Conservation (phyloP, 2,329 filamentous ascomycete species). For the Ilyonectria robusta region DNA sequence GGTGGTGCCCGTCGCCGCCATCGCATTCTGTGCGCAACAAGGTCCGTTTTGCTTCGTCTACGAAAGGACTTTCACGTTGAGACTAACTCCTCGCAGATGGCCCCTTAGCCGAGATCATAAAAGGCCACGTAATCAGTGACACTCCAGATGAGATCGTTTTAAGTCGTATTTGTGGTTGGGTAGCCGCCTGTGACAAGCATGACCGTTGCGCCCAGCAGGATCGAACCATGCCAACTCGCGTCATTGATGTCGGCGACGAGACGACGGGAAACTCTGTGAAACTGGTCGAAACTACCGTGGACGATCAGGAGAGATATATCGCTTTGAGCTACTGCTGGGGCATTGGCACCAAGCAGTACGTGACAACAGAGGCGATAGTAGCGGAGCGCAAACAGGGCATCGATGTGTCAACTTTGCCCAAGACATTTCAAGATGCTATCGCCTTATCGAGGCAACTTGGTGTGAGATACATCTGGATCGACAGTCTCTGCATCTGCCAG, state of each 20-base stretch:
- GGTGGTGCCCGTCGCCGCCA: constrained; percentile 12
- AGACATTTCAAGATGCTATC: constrained; percentile 25
- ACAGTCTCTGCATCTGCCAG: constrained; percentile 30
- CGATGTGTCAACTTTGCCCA: constrained; percentile 8
- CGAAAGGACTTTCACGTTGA: neutral
- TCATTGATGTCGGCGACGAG: constrained; percentile 1
- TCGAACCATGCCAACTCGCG: neutral
- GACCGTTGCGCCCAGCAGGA: neutral
- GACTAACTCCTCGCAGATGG: constrained; percentile 1
- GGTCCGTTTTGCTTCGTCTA: constrained; percentile 4
- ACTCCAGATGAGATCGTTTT: neutral
- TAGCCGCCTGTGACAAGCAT: constrained; percentile 11
- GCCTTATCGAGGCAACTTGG: constrained; percentile 9
- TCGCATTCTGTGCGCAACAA: constrained; percentile 17
- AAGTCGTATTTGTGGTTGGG: neutral
- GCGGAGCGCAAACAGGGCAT: constrained; percentile 9
- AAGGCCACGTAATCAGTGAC: neutral
- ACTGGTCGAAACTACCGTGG: neutral
- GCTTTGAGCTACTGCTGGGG: constrained; percentile 34
- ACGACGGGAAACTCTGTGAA: neutral
- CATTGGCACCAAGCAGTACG: constrained; percentile 3
- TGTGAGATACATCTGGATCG: constrained; percentile 26
- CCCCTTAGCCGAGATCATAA: constrained; percentile 4
- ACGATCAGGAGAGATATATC: constrained; percentile 8
- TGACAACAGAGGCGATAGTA: constrained; percentile 15